Evolutionary conservation across 169 alveolate species (phyloP).

Genomic region (Plasmodium inui): DNA sequence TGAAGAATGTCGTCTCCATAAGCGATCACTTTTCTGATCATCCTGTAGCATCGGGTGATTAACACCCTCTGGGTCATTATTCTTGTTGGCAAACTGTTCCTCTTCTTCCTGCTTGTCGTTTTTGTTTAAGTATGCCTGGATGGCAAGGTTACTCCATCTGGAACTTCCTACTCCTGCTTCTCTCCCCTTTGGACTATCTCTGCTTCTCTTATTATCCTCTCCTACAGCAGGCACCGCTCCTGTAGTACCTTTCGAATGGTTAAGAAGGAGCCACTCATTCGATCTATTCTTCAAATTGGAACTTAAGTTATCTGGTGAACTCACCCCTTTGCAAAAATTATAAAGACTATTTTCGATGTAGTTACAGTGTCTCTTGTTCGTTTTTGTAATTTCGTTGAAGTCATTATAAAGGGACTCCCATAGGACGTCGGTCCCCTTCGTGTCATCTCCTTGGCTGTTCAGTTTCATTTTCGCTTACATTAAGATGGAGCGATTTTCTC

Average conservation of each 20-base stretch:
- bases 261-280: background rate
- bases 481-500: background rate
- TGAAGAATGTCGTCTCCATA: background rate
- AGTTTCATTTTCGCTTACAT: slow-evolving; percentile 13
- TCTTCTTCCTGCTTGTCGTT: background rate
- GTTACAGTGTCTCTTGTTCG: slow-evolving; percentile 44
- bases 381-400: slow-evolving; percentile 60
- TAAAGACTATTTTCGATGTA: slow-evolving; percentile 58
- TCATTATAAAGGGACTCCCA: slow-evolving; percentile 73
- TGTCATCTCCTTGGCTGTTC: background rate
- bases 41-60: background rate
- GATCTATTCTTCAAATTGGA: slow-evolving; percentile 15
- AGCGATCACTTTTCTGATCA: background rate
- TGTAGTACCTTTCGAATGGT: background rate
- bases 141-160: background rate
- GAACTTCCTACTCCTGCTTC: background rate
- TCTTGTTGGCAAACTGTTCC: background rate
- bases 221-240: background rate
- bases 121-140: background rate
- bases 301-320: slow-evolving; percentile 1
- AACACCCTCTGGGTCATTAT: background rate
- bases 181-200: background rate
- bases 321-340: slow-evolving; percentile 62
- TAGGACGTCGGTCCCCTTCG: slow-evolving; percentile 17
- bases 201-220: background rate